Base-by-base conservation (phyloP, 257 asterid genomes). In the Forsythia suspensa region DNA sequence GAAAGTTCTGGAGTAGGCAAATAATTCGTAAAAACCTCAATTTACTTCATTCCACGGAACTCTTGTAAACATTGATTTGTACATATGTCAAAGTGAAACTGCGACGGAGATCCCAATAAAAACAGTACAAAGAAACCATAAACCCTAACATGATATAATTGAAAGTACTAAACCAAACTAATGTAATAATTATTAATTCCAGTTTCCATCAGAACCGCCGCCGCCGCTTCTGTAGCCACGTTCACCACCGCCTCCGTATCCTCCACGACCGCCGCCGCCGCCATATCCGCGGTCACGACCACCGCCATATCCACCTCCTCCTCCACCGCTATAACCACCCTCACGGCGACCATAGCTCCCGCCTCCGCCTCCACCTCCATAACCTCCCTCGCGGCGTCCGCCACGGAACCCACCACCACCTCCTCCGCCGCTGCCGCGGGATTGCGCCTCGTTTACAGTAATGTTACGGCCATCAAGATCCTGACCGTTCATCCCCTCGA, bases 381-480 rank as follows among this genome's bases (percentile, higher is more conserved):
- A 52, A 0, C 83, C 80, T 0, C 86, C 91, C 3, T 82, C 89
- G 24, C 85, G 87, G 13, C 88, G 84, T 9, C 79, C 79, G 0
- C 87, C 87, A 37, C 89, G 87, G 80, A 80, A 82, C 0, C 87
- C 88, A 8, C 90, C 88, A 0, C 90, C 90, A 0, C 90, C 88
- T 0, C 90, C 82, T 0, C 87, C 97, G 0, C 96, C 91, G 69
- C 92, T 74, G 0, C 97, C 92, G 6, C 98, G 97, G 5, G 97
- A 87, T 42, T 95, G 98, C 43, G 98, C 99, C 83, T 93, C 97
- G 68, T 95, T 93, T 24, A 95, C 99, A 7, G 99, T 95, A 68
- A 95, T 95, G 77, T 75, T 93, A 3, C 97, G 93, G 1, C 98
- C 99, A 21, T 93, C 99, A 11, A 95, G 93, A 11, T 85, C 90